These are phyloP conservation scores for Solanum piurae DNA, from an alignment of 257 asterid species.

Conservation along the genomic window DNA sequence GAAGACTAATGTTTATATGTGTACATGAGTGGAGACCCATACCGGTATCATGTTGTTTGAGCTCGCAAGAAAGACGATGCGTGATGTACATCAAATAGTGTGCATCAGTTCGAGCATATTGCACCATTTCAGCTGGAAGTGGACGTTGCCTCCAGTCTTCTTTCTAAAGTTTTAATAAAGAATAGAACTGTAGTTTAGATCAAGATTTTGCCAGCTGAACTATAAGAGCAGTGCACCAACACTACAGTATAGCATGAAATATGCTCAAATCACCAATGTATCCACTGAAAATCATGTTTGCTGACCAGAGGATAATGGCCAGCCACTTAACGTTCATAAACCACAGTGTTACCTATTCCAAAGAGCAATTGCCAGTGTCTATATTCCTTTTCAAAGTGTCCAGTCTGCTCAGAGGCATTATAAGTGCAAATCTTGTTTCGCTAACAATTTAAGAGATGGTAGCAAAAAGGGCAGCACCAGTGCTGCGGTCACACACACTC, in stretches of 20 bases:
- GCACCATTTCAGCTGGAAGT: constrained; percentile 73
- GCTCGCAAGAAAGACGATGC: constrained; percentile 55
- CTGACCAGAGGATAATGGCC: background rate
- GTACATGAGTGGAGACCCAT: constrained; percentile 6
- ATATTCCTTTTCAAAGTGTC: background rate
- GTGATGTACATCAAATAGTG: constrained; percentile 72
- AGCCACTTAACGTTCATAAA: background rate
- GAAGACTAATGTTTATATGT: background rate
- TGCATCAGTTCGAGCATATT: constrained; percentile 81
- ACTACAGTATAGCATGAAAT: background rate
- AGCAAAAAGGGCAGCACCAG: background rate
- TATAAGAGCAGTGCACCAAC: background rate
- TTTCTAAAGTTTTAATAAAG: constrained; percentile 38
- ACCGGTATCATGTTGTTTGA: constrained; percentile 55
- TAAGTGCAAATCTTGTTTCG: background rate
- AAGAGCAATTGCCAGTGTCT: background rate
- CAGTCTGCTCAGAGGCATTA: background rate
- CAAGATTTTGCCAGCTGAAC: background rate
- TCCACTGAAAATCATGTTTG: background rate
- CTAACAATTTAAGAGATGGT: background rate
- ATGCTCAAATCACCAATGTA: background rate
- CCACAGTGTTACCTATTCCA: background rate
- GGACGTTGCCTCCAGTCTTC: constrained; percentile 99
- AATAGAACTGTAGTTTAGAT: background rate
- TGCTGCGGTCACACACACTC: background rate